These are phyloP conservation scores for Nicotiana tabacum DNA, from an alignment of 257 asterid genomes.

Conservation along the genomic window DNA sequence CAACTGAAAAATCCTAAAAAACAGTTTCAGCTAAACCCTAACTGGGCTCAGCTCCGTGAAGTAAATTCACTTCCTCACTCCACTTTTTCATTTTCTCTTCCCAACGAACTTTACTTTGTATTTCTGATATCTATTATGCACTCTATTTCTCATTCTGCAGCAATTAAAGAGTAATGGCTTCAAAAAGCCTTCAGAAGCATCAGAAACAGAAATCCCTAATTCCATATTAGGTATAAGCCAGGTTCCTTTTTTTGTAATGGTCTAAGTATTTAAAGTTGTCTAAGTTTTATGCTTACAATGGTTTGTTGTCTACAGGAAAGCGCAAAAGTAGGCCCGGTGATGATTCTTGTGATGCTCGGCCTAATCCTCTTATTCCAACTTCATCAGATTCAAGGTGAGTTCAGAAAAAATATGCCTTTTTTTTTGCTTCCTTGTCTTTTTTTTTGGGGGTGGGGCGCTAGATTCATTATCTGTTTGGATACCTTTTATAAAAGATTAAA, in stretches of 20 bases:
- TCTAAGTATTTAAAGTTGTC: neutral
- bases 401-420: neutral
- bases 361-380: constrained; percentile 66
- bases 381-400: constrained; percentile 59
- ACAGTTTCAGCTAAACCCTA: constrained; percentile 57
- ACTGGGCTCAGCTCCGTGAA: constrained; percentile 86
- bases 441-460: neutral
- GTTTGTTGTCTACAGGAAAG: constrained; percentile 45
- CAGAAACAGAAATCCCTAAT: constrained; percentile 23
- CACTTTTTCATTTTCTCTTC: neutral
- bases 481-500: neutral
- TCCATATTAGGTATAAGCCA: constrained; percentile 39
- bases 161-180: constrained; percentile 56
- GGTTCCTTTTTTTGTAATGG: neutral
- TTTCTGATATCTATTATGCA: constrained; percentile 4
- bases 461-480: neutral
- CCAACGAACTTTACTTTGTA: neutral
- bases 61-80: constrained; percentile 21
- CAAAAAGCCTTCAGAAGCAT: constrained; percentile 29
- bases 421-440: neutral
- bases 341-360: constrained; percentile 35
- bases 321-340: constrained; percentile 66
- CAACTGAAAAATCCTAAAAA: constrained; percentile 54
- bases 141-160: constrained; percentile 34
- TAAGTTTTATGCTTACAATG: neutral